Percentiles rank a stretch among this genome's conserved stretches.
Evolutionary conservation across 345 rosid species (phyloP).

Genomic region (Ceriops zippeliana): DNA sequence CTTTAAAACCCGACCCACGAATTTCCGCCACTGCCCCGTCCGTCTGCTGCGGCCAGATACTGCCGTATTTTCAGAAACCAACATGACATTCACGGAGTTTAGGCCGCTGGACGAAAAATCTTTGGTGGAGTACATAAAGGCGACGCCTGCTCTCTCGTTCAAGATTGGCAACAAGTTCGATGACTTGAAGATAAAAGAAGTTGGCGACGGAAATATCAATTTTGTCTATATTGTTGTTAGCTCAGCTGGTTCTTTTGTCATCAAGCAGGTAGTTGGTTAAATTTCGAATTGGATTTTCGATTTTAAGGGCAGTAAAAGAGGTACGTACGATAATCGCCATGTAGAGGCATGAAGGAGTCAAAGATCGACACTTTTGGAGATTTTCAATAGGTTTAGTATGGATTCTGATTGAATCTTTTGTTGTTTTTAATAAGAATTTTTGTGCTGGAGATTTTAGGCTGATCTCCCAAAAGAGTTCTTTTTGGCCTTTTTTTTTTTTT

Average conservation of each 20-base stretch:
- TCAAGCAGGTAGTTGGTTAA: slow-evolving; percentile 61
- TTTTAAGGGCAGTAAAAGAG: neutral
- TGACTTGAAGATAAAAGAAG: slow-evolving; percentile 69
- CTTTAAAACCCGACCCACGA: neutral
- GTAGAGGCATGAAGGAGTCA: neutral
- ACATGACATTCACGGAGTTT: slow-evolving; percentile 65
- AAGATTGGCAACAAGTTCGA: slow-evolving; percentile 53
- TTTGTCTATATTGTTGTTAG: slow-evolving; percentile 72
- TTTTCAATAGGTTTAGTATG: neutral
- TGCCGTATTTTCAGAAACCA: neutral
- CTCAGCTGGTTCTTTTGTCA: slow-evolving; percentile 66
- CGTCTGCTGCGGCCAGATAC: neutral
- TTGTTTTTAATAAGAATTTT: neutral
- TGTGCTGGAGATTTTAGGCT: too few relatives aligned
- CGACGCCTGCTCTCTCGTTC: slow-evolving; percentile 68
- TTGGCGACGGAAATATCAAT: slow-evolving; percentile 96
- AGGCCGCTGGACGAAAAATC: slow-evolving; percentile 66
- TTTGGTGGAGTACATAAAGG: slow-evolving; percentile 65
- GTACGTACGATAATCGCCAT: neutral
- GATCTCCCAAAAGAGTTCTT: too few relatives aligned
- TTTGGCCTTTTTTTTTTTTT: too few relatives aligned
- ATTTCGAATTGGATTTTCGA: neutral
- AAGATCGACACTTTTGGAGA: neutral
- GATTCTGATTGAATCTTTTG: neutral
- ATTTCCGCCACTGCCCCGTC: neutral